phyloP scores from a whole-genome alignment of 2,329 filamentous ascomycete genomes.

The Neonectria punicea region DNA sequence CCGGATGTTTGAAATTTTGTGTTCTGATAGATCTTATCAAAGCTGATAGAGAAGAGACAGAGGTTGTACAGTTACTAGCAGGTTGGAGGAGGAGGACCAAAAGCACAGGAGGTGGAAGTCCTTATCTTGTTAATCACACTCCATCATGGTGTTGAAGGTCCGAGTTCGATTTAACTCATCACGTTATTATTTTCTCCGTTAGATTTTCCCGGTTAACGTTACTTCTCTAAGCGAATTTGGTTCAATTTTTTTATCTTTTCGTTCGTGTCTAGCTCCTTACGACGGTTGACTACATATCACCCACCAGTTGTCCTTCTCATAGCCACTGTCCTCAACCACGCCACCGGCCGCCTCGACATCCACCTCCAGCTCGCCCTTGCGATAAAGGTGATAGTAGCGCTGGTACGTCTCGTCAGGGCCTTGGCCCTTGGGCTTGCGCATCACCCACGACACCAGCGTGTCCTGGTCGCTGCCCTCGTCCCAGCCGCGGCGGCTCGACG shows the following conservation, averaged over 20 bases:
- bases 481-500: slow-evolving; percentile 87
- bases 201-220: not conserved
- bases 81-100: slow-evolving; percentile 17
- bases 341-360: slow-evolving; percentile 82
- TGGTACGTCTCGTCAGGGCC: slow-evolving; percentile 72
- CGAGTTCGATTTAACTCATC: not conserved
- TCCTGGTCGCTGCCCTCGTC: slow-evolving; percentile 86
- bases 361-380: slow-evolving; percentile 84
- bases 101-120: slow-evolving; percentile 19
- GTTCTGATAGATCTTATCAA: slow-evolving; percentile 29
- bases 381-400: slow-evolving; percentile 94
- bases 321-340: slow-evolving; percentile 79
- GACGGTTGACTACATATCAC: slow-evolving; percentile 64
- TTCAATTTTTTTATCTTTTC: slow-evolving; percentile 3
- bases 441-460: slow-evolving; percentile 95
- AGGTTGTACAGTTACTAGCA: slow-evolving; percentile 38
- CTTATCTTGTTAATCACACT: slow-evolving; percentile 23
- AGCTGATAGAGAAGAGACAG: slow-evolving; percentile 30
- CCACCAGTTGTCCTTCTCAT: slow-evolving; percentile 99
- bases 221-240: not conserved
- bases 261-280: slow-evolving; percentile 29
- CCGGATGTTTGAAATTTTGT: slow-evolving; percentile 20
- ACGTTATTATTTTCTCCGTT: not conserved
- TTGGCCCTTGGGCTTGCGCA: slow-evolving; percentile 54
- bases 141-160: not conserved